These are phyloP conservation scores for Apiotrichum laibachii DNA, from an alignment of 1,284 basidiomycete genomes.

Conservation along the genomic window DNA sequence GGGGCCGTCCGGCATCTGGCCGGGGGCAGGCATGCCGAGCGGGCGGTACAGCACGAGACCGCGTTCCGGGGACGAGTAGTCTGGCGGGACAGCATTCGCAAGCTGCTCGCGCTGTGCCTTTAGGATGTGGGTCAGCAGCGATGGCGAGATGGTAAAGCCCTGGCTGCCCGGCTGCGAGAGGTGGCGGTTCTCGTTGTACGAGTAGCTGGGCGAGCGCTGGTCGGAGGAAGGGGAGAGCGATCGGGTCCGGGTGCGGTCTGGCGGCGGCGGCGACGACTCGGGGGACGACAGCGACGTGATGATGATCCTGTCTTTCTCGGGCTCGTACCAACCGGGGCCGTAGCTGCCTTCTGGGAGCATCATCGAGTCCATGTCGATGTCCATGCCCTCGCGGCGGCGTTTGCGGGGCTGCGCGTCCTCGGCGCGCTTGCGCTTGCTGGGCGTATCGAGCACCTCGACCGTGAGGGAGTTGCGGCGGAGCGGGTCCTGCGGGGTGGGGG, in stretches of 20 bases:
- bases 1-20: conserved; percentile 2
- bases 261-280: conserved; percentile 27
- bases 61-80: conserved; percentile 15
- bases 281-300: conserved; percentile 38
- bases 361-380: conserved; percentile 27
- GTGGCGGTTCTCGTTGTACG: conserved; percentile 19
- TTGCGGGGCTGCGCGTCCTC: not conserved
- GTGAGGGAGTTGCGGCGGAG: no score
- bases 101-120: conserved; percentile 33
- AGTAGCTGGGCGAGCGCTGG: conserved; percentile 6
- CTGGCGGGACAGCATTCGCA: not conserved
- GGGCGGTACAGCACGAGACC: conserved; percentile 43
- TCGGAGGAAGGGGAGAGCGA: not conserved
- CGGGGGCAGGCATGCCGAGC: conserved; percentile 20
- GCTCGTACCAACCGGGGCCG: conserved; percentile 40
- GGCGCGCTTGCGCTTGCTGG: conserved; percentile 17
- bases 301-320: conserved; percentile 48
- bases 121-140: conserved; percentile 45
- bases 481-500: not conserved
- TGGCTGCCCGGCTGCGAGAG: conserved; percentile 42
- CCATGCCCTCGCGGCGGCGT: conserved; percentile 12
- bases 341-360: conserved; percentile 3
- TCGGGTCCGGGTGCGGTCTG: conserved; percentile 4
- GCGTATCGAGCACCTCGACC: conserved; percentile 21
- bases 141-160: conserved; percentile 47